phyloP scores from a whole-genome alignment of 2,329 filamentous ascomycete species.

The Nannizzia gypsea region DNA sequence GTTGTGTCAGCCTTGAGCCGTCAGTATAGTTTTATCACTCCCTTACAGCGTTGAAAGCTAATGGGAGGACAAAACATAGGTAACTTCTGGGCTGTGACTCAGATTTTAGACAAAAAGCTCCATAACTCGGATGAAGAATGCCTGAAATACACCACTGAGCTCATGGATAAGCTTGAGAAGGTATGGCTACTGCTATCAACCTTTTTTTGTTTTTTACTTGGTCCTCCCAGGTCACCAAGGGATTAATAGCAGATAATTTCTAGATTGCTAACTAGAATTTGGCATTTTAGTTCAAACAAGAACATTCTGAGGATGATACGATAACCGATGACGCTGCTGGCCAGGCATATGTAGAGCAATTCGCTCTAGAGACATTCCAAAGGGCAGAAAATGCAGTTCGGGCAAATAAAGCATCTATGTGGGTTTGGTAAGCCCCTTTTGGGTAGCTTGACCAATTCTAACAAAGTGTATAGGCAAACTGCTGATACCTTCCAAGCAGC shows the following conservation, averaged over 20 bases:
- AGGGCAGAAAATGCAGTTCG: slow-evolving; percentile 72
- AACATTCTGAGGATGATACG: slow-evolving; percentile 66
- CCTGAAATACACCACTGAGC: slow-evolving; percentile 62
- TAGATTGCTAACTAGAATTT: not conserved
- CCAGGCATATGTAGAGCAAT: slow-evolving; percentile 87
- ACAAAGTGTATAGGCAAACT: slow-evolving; percentile 54
- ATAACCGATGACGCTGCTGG: slow-evolving; percentile 75
- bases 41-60: not conserved
- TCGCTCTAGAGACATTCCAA: slow-evolving; percentile 76
- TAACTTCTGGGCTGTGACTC: slow-evolving; percentile 85
- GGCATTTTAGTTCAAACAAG: slow-evolving; percentile 49
- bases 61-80: slow-evolving; percentile 38
- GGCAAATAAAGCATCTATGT: slow-evolving; percentile 74
- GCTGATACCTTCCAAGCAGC: slow-evolving; percentile 89
- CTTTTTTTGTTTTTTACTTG: too few species aligned
- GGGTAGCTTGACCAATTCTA: not conserved
- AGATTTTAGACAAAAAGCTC: slow-evolving; percentile 69
- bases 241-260: not conserved
- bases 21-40: not conserved
- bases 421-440: not conserved
- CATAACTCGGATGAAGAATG: slow-evolving; percentile 69
- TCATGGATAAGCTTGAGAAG: slow-evolving; percentile 87
- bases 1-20: slow-evolving; percentile 25
- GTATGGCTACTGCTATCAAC: slow-evolving; percentile 31
- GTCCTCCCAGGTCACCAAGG: not conserved